Evolutionary conservation across 2,329 filamentous ascomycete genomes (phyloP).

Genomic region (Sclerotinia glacialis): DNA sequence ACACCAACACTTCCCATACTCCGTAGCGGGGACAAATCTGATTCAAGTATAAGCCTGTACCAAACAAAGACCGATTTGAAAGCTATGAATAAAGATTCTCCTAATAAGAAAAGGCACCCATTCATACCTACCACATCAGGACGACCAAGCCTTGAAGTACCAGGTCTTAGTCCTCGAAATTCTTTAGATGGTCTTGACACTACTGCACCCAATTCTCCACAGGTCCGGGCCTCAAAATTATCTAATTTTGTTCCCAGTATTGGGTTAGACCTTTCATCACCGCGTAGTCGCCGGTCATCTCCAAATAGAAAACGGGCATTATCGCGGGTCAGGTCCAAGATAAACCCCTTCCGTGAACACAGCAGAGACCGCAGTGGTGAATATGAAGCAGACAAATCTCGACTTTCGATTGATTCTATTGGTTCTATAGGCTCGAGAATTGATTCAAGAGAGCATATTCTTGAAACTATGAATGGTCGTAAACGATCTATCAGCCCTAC

Average conservation of each 20-base stretch:
- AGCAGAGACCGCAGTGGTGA: slow-evolving; percentile 52
- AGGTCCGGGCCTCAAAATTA: slow-evolving; percentile 28
- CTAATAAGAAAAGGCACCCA: slow-evolving; percentile 27
- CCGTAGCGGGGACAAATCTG: slow-evolving; percentile 23
- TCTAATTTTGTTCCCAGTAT: slow-evolving; percentile 51
- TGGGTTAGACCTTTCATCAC: slow-evolving; percentile 61
- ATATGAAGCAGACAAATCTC: slow-evolving; percentile 33
- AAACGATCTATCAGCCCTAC: slow-evolving; percentile 42
- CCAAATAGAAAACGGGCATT: slow-evolving; percentile 57
- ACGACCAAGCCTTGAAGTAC: slow-evolving; percentile 49
- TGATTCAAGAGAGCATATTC: slow-evolving; percentile 31
- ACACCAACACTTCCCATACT: slow-evolving; percentile 24
- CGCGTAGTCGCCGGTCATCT: slow-evolving; percentile 60
- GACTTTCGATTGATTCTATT: slow-evolving; percentile 19
- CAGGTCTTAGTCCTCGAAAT: slow-evolving; percentile 40
- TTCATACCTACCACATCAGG: slow-evolving; percentile 30
- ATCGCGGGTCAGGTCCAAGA: slow-evolving; percentile 43
- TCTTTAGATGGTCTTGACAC: slow-evolving; percentile 46
- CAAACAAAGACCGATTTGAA: slow-evolving; percentile 33
- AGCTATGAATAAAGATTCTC: slow-evolving; percentile 24
- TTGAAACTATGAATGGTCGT: slow-evolving; percentile 26
- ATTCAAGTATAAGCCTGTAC: slow-evolving; percentile 20
- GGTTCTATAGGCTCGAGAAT: slow-evolving; percentile 18
- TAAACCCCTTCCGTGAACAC: slow-evolving; percentile 39
- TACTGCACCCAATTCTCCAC: slow-evolving; percentile 42